A percentile compares a stretch with the other conserved stretches of the same genome.
Conservation (phyloP, 495 filamentous ascomycete genomes). For the Penicillium angulare region DNA sequence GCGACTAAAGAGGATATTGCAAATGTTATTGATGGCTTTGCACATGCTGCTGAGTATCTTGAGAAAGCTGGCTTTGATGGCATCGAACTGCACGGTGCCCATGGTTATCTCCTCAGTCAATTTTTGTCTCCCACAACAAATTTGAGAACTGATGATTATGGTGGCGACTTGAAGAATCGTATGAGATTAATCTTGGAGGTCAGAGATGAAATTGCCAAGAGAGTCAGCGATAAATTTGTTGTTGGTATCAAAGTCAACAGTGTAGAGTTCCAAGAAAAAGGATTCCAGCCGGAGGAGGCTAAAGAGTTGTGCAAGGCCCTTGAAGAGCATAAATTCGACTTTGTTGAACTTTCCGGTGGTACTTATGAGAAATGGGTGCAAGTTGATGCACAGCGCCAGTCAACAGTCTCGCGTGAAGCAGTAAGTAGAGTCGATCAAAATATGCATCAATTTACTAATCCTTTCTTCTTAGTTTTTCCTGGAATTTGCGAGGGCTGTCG, state of each 20-base stretch:
- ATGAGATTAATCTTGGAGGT: slow-evolving; percentile 49
- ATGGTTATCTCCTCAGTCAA: slow-evolving; percentile 65
- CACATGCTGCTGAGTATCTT: slow-evolving; percentile 54
- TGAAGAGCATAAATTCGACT: slow-evolving; percentile 57
- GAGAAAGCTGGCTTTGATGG: slow-evolving; percentile 62
- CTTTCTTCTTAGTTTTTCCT: slow-evolving; percentile 50
- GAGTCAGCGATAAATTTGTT: slow-evolving; percentile 50
- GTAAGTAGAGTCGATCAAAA: background rate
- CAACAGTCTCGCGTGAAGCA: slow-evolving; percentile 55
- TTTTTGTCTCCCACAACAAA: slow-evolving; percentile 58
- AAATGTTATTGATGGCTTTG: slow-evolving; percentile 49
- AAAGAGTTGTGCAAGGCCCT: slow-evolving; percentile 52
- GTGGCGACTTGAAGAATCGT: slow-evolving; percentile 51
- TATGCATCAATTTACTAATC: background rate
- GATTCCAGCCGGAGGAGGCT: slow-evolving; percentile 56
- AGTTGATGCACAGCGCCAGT: slow-evolving; percentile 50
- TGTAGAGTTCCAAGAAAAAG: slow-evolving; percentile 63
- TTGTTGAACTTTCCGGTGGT: slow-evolving; percentile 63
- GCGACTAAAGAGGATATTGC: slow-evolving; percentile 51
- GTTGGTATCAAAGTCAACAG: slow-evolving; percentile 67
- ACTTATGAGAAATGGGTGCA: slow-evolving; percentile 54
- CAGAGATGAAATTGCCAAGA: slow-evolving; percentile 35
- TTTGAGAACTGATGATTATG: slow-evolving; percentile 55
- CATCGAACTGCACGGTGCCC: slow-evolving; percentile 55
- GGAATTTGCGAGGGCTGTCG: slow-evolving; percentile 61